These are phyloP conservation scores for Porphyridium purpureum DNA, from an alignment of 23 red algal genomes.

Conservation along the genomic window DNA sequence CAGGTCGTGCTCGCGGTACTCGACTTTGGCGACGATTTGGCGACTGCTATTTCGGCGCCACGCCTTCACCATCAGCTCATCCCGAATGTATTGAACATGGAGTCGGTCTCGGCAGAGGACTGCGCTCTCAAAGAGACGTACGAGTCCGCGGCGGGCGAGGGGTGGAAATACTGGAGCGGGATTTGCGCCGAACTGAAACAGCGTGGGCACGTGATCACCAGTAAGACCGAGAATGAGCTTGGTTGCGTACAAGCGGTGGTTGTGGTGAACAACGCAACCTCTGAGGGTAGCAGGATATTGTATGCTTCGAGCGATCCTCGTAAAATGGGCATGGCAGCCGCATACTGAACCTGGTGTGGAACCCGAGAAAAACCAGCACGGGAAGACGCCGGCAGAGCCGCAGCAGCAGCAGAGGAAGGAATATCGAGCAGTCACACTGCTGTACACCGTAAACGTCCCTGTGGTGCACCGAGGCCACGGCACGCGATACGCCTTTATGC, in stretches of 20 bases:
- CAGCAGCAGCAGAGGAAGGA: too few species aligned
- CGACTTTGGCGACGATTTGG: slow-evolving; percentile 47
- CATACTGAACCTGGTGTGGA: too few species aligned
- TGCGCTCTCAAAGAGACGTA: background rate
- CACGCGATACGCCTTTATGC: slow-evolving; percentile 17
- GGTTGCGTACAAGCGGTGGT: too few species aligned
- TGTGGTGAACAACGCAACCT: too few species aligned
- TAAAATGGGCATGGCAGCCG: too few species aligned
- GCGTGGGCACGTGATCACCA: slow-evolving; percentile 5
- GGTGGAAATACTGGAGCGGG: background rate
- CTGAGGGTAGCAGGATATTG: too few species aligned
- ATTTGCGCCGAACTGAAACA: slow-evolving; percentile 1
- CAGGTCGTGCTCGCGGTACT: slow-evolving; percentile 66
- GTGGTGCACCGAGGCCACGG: background rate
- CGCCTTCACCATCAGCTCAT: slow-evolving; percentile 85
- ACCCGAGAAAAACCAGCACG: too few species aligned
- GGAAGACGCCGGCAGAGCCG: background rate
- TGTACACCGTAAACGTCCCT: too few species aligned
- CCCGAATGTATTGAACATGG: slow-evolving; percentile 66
- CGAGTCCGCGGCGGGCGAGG: background rate
- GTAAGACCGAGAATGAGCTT: background rate
- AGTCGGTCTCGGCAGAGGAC: too few species aligned
- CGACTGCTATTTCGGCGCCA: slow-evolving; percentile 43
- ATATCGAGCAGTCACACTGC: too few species aligned
- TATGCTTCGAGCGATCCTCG: too few species aligned